Percentiles rank a stretch among this genome's conserved stretches.
These are phyloP conservation scores for Tolypocladium cylindrosporum DNA, from an alignment of 2,329 filamentous ascomycete species.

Conservation along the genomic window DNA sequence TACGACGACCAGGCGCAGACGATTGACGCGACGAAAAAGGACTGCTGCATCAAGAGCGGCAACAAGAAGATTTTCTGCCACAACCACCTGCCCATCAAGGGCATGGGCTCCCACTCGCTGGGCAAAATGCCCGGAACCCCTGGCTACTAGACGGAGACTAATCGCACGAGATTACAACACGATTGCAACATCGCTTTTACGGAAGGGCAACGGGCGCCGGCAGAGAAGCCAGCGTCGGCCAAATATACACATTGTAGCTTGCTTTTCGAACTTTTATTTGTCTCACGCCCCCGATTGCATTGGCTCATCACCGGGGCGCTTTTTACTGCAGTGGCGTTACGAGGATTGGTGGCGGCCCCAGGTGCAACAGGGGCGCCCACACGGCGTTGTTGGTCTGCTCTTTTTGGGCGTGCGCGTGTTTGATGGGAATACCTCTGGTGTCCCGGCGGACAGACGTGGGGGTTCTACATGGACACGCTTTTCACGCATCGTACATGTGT, in stretches of 20 bases:
- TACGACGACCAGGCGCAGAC: conserved; percentile 52
- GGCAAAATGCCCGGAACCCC: conserved; percentile 46
- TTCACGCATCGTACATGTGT: neutral
- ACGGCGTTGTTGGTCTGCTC: neutral
- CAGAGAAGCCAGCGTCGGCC: neutral
- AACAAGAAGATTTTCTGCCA: conserved; percentile 47
- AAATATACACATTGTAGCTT: neutral
- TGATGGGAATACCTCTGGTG: neutral
- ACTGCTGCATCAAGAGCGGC: conserved; percentile 28
- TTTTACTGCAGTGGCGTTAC: neutral
- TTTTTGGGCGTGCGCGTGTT: neutral
- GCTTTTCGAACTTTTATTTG: neutral
- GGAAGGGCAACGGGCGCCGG: neutral
- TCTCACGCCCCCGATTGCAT: neutral
- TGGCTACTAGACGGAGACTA: conserved; percentile 31
- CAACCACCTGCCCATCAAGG: conserved; percentile 43
- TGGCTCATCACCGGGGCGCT: neutral
- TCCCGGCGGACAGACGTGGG: neutral
- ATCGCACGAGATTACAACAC: neutral
- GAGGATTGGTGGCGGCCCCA: neutral
- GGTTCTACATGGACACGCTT: neutral
- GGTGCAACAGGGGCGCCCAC: neutral
- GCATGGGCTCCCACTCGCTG: conserved; percentile 34
- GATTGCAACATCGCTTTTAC: neutral
- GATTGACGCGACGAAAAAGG: conserved; percentile 53